Percentiles rank a stretch among this genome's conserved stretches.
phyloP scores from a whole-genome alignment of 352 stramenopile genomes.

The Globisporangium sylvaticum region DNA sequence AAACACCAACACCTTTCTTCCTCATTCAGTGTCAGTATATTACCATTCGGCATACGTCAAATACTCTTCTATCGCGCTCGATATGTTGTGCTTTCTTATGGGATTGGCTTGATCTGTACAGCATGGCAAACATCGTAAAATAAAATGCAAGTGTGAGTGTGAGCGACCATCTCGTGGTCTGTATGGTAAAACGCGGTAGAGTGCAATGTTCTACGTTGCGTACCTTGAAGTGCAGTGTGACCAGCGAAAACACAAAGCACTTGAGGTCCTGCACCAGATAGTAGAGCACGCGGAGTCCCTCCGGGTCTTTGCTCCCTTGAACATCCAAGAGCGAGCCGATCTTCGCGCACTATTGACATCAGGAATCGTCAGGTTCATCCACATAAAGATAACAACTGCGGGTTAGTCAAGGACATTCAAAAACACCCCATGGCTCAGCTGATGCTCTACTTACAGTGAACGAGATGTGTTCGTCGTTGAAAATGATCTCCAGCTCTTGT shows the following conservation, averaged over 20 bases:
- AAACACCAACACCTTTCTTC: background rate
- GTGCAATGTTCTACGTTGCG: constrained; percentile 8
- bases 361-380: background rate
- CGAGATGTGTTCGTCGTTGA: constrained; percentile 95
- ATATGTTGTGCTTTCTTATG: constrained; percentile 31
- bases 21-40: constrained; percentile 3
- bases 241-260: constrained; percentile 95
- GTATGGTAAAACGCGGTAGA: background rate
- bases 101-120: constrained; percentile 92
- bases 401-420: background rate
- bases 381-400: background rate
- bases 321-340: constrained; percentile 95
- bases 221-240: constrained; percentile 96
- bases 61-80: background rate
- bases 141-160: background rate
- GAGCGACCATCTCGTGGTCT: background rate
- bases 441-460: constrained; percentile 79
- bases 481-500: constrained; percentile 96
- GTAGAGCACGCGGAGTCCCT: constrained; percentile 93
- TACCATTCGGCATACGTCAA: background rate
- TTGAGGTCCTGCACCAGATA: constrained; percentile 98
- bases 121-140: background rate
- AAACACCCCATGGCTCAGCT: background rate
- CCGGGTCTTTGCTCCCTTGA: constrained; percentile 94
- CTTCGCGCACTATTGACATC: constrained; percentile 82